Conservation (phyloP, 2,329 filamentous ascomycete genomes). For the Sarocladium strictum region DNA sequence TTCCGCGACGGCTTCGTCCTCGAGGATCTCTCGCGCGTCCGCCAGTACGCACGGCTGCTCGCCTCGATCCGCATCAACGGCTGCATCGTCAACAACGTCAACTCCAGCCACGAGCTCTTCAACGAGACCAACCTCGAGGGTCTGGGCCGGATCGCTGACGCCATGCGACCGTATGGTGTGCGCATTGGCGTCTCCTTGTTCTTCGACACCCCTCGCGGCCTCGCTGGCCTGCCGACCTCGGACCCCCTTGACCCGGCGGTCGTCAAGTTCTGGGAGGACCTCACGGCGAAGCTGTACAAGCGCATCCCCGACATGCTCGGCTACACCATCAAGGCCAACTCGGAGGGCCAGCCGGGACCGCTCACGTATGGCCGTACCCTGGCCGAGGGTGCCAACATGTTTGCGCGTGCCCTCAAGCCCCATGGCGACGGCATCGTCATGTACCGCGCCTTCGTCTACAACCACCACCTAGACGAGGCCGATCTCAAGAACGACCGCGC, state of each 20-base stretch:
- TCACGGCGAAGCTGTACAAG: conserved; percentile 53
- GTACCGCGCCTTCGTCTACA: conserved; percentile 69
- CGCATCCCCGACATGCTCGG: conserved; percentile 61
- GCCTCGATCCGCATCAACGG: conserved; percentile 64
- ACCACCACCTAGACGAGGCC: conserved; percentile 46
- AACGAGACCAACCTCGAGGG: conserved; percentile 53
- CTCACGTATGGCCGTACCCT: conserved; percentile 65
- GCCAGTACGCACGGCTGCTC: conserved; percentile 59
- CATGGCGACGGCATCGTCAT: conserved; percentile 56
- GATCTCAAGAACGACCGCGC: conserved; percentile 63
- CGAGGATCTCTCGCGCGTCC: conserved; percentile 53
- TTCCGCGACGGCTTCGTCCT: conserved; percentile 52
- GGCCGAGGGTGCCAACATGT: conserved; percentile 62
- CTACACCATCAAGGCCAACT: conserved; percentile 66
- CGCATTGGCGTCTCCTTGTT: conserved; percentile 60
- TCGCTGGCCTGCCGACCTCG: conserved; percentile 53
- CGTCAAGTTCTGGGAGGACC: conserved; percentile 55
- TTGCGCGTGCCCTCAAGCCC: conserved; percentile 51
- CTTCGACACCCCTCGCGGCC: conserved; percentile 56
- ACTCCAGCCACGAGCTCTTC: conserved; percentile 56
- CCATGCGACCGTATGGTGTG: conserved; percentile 61
- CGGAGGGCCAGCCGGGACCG: conserved; percentile 65
- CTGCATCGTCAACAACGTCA: conserved; percentile 66
- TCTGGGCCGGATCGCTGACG: conserved; percentile 55
- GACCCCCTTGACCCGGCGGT: conserved; percentile 58